Conservation (phyloP, 805 yeast genomes). For the Priceomyces carsonii region DNA sequence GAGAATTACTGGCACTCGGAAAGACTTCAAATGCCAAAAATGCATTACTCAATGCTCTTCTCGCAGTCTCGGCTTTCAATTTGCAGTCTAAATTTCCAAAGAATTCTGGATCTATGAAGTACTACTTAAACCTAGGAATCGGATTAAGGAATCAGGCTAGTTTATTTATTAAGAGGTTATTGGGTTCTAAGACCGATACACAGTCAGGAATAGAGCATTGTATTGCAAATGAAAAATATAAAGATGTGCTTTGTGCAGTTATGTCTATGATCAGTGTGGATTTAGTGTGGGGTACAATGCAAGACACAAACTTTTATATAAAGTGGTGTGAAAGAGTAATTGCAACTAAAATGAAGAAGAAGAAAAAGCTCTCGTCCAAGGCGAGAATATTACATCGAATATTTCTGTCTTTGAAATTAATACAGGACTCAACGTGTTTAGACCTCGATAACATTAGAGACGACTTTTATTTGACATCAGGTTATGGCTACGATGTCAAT, state of each 20-base stretch:
- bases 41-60: slow-evolving; percentile 72
- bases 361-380: slow-evolving; percentile 68
- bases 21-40: slow-evolving; percentile 73
- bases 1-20: slow-evolving; percentile 76
- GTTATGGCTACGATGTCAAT: slow-evolving; percentile 34
- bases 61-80: slow-evolving; percentile 83
- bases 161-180: slow-evolving; percentile 59
- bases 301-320: slow-evolving; percentile 75
- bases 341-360: slow-evolving; percentile 61
- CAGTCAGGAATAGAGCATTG: slow-evolving; percentile 45
- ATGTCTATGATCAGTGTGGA: slow-evolving; percentile 87
- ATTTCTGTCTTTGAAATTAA: slow-evolving; percentile 68
- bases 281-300: slow-evolving; percentile 89
- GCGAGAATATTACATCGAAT: slow-evolving; percentile 78
- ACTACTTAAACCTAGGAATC: slow-evolving; percentile 70
- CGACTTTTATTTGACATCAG: slow-evolving; percentile 28
- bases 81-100: slow-evolving; percentile 70
- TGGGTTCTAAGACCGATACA: slow-evolving; percentile 32
- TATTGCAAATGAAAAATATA: slow-evolving; percentile 63
- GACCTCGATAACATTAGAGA: slow-evolving; percentile 34
- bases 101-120: slow-evolving; percentile 65
- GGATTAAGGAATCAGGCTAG: slow-evolving; percentile 75
- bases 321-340: slow-evolving; percentile 77
- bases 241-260: slow-evolving; percentile 80
- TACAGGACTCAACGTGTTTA: slow-evolving; percentile 74